These are phyloP conservation scores for Naegleria fowleri DNA, from an alignment of 208 protist species.

Conservation along the genomic window DNA sequence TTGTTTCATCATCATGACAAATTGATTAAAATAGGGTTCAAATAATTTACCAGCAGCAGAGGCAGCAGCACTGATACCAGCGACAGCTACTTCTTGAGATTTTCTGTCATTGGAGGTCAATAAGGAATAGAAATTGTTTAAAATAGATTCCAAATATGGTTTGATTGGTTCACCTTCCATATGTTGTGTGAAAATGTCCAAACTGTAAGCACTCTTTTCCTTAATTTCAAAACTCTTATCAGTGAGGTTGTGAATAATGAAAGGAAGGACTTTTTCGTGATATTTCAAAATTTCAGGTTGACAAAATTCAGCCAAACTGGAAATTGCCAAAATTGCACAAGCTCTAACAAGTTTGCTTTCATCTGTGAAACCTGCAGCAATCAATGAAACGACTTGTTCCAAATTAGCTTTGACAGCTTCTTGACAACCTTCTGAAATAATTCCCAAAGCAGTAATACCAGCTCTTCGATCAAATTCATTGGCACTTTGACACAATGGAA, in stretches of 20 bases:
- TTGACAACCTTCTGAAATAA: conserved; percentile 17
- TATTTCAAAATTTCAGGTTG: conserved; percentile 36
- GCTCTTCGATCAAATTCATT: conserved; percentile 22
- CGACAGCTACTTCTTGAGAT: conserved; percentile 34
- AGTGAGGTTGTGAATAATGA: conserved; percentile 21
- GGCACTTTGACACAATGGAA: background rate
- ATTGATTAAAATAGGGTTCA: conserved; percentile 29
- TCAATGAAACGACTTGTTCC: background rate
- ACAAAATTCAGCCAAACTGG: conserved; percentile 29
- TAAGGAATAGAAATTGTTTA: conserved; percentile 27
- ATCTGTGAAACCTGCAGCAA: background rate
- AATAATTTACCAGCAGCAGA: conserved; percentile 19
- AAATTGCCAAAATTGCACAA: background rate
- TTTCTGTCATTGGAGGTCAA: conserved; percentile 13
- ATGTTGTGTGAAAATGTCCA: conserved; percentile 36
- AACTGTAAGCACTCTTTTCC: conserved; percentile 31
- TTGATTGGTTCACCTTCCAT: conserved; percentile 17
- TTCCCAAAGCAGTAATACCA: background rate
- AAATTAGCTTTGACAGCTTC: background rate
- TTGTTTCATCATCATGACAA: background rate
- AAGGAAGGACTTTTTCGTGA: conserved; percentile 27
- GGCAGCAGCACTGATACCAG: conserved; percentile 19
- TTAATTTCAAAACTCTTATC: conserved; percentile 32
- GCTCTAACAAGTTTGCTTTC: background rate
- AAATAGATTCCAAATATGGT: conserved; percentile 8